Percentiles rank a stretch among this genome's conserved stretches.
Conservation (phyloP, 495 filamentous ascomycete genomes). For the Talaromyces nanjingensis region DNA sequence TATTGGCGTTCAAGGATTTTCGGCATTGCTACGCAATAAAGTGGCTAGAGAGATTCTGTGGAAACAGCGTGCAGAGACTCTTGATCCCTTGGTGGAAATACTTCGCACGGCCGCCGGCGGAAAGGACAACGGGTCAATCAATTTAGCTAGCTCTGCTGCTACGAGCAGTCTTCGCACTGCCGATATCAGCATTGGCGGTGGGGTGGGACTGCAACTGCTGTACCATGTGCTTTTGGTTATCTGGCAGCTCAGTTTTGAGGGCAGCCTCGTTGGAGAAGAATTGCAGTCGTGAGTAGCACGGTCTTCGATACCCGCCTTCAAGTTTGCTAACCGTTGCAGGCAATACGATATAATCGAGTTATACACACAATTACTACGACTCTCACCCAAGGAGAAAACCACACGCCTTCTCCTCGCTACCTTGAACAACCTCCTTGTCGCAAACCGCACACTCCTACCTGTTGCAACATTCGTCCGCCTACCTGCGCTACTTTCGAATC, state of each 20-base stretch:
- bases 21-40: conserved; percentile 69
- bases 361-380: conserved; percentile 79
- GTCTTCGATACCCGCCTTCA: not conserved
- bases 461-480: conserved; percentile 75
- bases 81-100: conserved; percentile 75
- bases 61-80: conserved; percentile 74
- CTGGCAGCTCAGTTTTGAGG: conserved; percentile 96
- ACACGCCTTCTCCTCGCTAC: conserved; percentile 86
- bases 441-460: conserved; percentile 74
- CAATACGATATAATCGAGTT: conserved; percentile 89
- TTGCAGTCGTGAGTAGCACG: conserved; percentile 61
- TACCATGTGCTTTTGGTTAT: conserved; percentile 89
- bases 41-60: conserved; percentile 80
- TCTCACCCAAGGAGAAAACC: conserved; percentile 97
- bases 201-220: conserved; percentile 85
- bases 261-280: conserved; percentile 71
- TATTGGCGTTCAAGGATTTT: conserved; percentile 89
- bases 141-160: conserved; percentile 59
- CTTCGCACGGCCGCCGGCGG: conserved; percentile 71
- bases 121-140: conserved; percentile 60
- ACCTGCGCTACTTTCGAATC: conserved; percentile 71
- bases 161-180: conserved; percentile 47
- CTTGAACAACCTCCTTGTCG: conserved; percentile 71
- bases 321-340: conserved; percentile 36
- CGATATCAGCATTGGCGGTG: conserved; percentile 64